phyloP scores from a whole-genome alignment of 306 rosid species.

The Heteromeles arbutifolia region DNA sequence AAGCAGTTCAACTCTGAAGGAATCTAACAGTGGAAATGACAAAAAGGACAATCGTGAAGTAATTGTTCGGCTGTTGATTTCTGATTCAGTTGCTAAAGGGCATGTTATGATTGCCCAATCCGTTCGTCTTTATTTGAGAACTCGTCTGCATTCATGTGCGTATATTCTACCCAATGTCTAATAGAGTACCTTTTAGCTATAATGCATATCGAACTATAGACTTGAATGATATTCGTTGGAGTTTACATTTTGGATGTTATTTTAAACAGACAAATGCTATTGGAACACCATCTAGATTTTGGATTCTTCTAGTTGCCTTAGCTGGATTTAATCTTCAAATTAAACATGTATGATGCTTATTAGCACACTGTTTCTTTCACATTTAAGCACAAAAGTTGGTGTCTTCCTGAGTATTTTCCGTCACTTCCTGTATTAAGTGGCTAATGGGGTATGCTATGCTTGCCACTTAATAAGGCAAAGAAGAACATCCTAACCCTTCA shows the following conservation, averaged over 20 bases:
- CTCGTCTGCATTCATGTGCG: slow-evolving; percentile 83
- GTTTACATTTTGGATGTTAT: neutral
- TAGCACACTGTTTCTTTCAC: neutral
- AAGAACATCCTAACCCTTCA: neutral
- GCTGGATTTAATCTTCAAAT: neutral
- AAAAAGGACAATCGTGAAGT: slow-evolving; percentile 42
- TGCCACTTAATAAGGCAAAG: neutral
- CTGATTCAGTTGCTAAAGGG: slow-evolving; percentile 82
- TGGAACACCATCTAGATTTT: neutral
- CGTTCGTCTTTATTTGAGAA: slow-evolving; percentile 71
- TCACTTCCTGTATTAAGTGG: neutral
- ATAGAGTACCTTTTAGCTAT: neutral
- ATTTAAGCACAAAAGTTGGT: neutral
- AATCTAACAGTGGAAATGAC: slow-evolving; percentile 37
- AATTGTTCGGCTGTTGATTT: slow-evolving; percentile 54
- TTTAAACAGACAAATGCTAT: neutral
- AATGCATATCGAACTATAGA: neutral
- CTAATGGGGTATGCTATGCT: too few relatives aligned
- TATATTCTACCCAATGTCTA: slow-evolving; percentile 8
- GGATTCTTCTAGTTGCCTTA: neutral
- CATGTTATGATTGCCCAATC: slow-evolving; percentile 78
- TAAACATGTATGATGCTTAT: neutral
- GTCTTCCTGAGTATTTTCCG: neutral
- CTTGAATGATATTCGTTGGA: neutral
- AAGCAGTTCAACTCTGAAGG: slow-evolving; percentile 39